Base-by-base conservation (phyloP, 176 grass and related monocot species). In the Pontederia crassipes region DNA sequence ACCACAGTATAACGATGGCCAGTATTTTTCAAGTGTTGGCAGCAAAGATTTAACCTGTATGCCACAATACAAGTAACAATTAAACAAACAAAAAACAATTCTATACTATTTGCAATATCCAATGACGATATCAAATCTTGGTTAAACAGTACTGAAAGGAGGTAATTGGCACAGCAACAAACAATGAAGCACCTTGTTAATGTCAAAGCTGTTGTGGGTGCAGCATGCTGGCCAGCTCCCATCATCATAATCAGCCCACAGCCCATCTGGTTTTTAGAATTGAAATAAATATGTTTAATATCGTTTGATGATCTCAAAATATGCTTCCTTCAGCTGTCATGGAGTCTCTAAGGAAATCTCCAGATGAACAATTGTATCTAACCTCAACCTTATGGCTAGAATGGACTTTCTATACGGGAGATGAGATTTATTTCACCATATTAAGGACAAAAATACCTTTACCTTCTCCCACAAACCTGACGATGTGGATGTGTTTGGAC, bases 191-290 rank as follows among this genome's bases (percentile, higher is more conserved):
- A 83, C 84, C 85, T 92, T 98, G 32, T 92, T 77, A 47, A 83
- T 74, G 67, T 98, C 80, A 57, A 92, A 92, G 45, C 56, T 53
- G 68, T 64, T 53, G 49, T 62, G 77, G 32, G 75, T 89, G 62
- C 93, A 98, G 48, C 93, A 98, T 10, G 87, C 79, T 15, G 87
- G 93, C 93, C 87, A 92, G 24, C 75, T 86, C 5, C 74, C 87
- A 77, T 83, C 67, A 63, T 70, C 79, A 67, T 98, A 98, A 40
- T 92, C 67, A 29, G 76, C 59, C 93, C 93, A 92, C 5, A 98
- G 77, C 15, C 93, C 93, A 73, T 98, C 93, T 98, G 76, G 68
- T 14, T 56, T 48, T 62, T 65, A 48, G 72, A 9, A 66, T 24
- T 46, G 53, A 75, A 50, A 10, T 48, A 8, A 53, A 4, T 28